Evolutionary conservation across 805 yeast genomes (phyloP).

Genomic region (Cyberlindnera euphorbiae): DNA sequence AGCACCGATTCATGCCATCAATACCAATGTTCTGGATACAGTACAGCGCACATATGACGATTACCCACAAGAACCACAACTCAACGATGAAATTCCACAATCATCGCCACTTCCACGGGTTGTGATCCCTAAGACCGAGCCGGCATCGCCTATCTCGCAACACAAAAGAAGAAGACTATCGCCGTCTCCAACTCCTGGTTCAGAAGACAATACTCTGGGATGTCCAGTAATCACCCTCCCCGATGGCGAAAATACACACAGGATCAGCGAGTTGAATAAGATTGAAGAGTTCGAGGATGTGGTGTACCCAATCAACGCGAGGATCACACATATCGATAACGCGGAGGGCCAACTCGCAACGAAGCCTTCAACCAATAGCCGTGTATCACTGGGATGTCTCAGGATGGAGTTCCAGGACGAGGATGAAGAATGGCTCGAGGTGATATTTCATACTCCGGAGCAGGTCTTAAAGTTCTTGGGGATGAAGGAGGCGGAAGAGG

Average conservation of each 20-base stretch:
- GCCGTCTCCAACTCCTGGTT: neutral
- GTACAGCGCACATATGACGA: no score
- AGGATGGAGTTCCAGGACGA: constrained; percentile 5
- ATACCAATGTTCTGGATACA: no score
- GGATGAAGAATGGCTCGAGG: constrained; percentile 4
- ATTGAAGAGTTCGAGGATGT: constrained; percentile 20
- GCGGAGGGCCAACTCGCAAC: constrained; percentile 3
- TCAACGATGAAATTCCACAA: no score
- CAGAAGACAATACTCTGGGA: neutral
- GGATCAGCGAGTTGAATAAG: constrained; percentile 11
- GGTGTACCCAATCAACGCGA: constrained; percentile 12
- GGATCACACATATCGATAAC: constrained; percentile 19
- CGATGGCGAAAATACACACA: neutral
- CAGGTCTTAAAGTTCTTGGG: constrained; percentile 20
- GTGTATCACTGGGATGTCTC: constrained; percentile 1
- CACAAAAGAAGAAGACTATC: no score
- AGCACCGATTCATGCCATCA: no score
- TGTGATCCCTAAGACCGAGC: no score
- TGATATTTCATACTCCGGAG: constrained; percentile 8
- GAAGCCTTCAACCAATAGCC: neutral
- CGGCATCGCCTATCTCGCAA: no score
- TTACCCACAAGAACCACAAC: no score
- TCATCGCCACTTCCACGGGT: no score
- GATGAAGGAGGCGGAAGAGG: constrained; percentile 22
- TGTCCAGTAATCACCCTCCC: neutral